These are phyloP conservation scores for Eucommia ulmoides DNA, from an alignment of 257 asterid species.

Conservation along the genomic window DNA sequence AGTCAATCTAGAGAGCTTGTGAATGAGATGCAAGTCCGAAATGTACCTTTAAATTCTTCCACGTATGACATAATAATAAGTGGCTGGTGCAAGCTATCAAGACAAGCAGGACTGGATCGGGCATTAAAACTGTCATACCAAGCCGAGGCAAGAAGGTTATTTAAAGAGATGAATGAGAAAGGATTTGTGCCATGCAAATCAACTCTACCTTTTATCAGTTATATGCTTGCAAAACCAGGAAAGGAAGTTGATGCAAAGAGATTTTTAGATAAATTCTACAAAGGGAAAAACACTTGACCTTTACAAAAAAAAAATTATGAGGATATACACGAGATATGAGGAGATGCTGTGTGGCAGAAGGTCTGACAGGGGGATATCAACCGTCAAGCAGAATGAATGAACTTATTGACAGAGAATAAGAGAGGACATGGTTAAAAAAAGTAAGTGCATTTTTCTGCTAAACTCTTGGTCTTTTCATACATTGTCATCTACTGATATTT, in stretches of 20 bases:
- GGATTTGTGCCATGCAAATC: slow-evolving; percentile 47
- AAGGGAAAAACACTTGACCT: slow-evolving; percentile 26
- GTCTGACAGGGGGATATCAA: no score
- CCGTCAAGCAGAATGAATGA: no score
- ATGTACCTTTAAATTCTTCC: slow-evolving; percentile 56
- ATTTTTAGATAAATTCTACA: slow-evolving; percentile 41
- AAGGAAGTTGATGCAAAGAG: slow-evolving; percentile 56
- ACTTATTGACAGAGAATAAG: no score
- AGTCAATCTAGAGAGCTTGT: slow-evolving; percentile 76
- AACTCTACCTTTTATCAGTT: slow-evolving; percentile 52
- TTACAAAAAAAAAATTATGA: background rate
- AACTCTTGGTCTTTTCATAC: no score
- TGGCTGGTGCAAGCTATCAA: slow-evolving; percentile 73
- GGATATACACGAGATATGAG: no score
- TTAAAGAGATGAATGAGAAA: slow-evolving; percentile 63
- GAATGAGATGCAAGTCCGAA: slow-evolving; percentile 71
- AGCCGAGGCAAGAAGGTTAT: slow-evolving; percentile 55
- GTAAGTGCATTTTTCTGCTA: no score
- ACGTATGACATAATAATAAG: slow-evolving; percentile 67
- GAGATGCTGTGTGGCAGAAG: no score
- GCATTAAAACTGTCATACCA: slow-evolving; percentile 32
- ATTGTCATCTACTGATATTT: no score
- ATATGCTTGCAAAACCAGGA: slow-evolving; percentile 62
- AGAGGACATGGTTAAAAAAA: no score
- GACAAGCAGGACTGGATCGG: slow-evolving; percentile 26